Conservation (phyloP, 495 filamentous ascomycete genomes). For the Pseudomonodictys pantanalensis region DNA sequence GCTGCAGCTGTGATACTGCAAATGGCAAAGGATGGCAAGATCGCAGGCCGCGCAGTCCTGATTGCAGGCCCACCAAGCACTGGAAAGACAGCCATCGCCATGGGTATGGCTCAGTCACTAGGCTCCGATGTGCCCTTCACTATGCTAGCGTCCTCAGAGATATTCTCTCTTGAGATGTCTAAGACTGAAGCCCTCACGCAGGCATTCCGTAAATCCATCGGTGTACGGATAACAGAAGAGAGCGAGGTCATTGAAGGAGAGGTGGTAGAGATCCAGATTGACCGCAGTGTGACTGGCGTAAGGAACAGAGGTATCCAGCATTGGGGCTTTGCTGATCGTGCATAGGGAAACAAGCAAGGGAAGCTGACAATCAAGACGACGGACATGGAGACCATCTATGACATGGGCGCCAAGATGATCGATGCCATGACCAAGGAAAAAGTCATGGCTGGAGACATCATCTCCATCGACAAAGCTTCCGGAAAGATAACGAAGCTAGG, state of each 20-base stretch:
- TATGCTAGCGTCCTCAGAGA: constrained; percentile 89
- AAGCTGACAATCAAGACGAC: constrained; percentile 99
- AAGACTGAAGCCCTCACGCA: constrained; percentile 98
- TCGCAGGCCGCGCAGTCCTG: constrained; percentile 90
- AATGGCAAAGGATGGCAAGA: constrained; percentile 98
- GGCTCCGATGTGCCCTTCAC: constrained; percentile 95
- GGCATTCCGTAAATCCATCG: constrained; percentile 95
- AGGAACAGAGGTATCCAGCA: constrained; percentile 14
- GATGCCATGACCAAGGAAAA: constrained; percentile 98
- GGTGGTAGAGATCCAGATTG: constrained; percentile 98
- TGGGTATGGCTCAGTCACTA: constrained; percentile 96
- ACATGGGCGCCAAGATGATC: constrained; percentile 99
- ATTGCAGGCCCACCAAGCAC: constrained; percentile 97
- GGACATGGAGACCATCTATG: constrained; percentile 99
- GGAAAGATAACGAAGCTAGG: constrained; percentile 97
- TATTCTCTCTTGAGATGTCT: constrained; percentile 97
- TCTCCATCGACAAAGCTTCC: constrained; percentile 95
- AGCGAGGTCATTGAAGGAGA: constrained; percentile 99
- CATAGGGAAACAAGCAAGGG: constrained; percentile 84
- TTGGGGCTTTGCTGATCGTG: background rate
- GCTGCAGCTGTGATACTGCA: constrained; percentile 92
- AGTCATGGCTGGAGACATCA: constrained; percentile 96
- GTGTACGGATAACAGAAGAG: constrained; percentile 94
- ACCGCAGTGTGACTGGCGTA: constrained; percentile 91
- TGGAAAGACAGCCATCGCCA: constrained; percentile 96